These are phyloP conservation scores for Stereum hirsutum DNA, from an alignment of 1,284 basidiomycete species.

Conservation along the genomic window DNA sequence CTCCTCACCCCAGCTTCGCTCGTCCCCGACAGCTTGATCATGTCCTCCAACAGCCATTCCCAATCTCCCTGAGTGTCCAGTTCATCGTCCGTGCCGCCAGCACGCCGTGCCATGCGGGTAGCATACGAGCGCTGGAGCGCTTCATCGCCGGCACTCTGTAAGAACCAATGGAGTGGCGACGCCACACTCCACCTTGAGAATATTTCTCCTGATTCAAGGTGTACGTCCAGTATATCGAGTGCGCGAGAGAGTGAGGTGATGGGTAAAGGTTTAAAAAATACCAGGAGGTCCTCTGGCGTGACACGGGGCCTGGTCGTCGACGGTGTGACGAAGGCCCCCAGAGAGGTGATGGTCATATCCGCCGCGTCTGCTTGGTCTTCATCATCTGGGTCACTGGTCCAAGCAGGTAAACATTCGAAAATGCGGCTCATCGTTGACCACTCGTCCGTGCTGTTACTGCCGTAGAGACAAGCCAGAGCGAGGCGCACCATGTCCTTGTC, in stretches of 20 bases:
- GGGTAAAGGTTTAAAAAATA: slow-evolving; percentile 78
- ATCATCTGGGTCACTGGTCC: slow-evolving; percentile 55
- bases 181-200: slow-evolving; percentile 80
- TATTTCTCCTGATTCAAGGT: slow-evolving; percentile 89
- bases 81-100: slow-evolving; percentile 45
- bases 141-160: slow-evolving; percentile 63
- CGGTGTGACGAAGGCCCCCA: slow-evolving; percentile 73
- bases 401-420: slow-evolving; percentile 91
- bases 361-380: slow-evolving; percentile 62
- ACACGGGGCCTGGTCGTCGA: slow-evolving; percentile 49
- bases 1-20: slow-evolving; percentile 55
- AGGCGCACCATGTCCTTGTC: slow-evolving; percentile 81
- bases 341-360: slow-evolving; percentile 71
- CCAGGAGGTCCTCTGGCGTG: slow-evolving; percentile 62
- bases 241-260: slow-evolving; percentile 67
- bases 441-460: slow-evolving; percentile 57
- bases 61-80: slow-evolving; percentile 66
- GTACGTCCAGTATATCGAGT: slow-evolving; percentile 85
- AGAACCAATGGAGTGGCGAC: slow-evolving; percentile 75
- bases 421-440: slow-evolving; percentile 84
- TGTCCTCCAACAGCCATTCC: slow-evolving; percentile 81
- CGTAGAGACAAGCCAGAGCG: slow-evolving; percentile 86
- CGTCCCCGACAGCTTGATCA: slow-evolving; percentile 70
- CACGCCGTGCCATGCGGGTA: slow-evolving; percentile 74
- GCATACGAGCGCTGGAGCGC: slow-evolving; percentile 79